These are phyloP conservation scores for Blastobotrys parvus DNA, from an alignment of 805 yeast genomes.

Conservation along the genomic window DNA sequence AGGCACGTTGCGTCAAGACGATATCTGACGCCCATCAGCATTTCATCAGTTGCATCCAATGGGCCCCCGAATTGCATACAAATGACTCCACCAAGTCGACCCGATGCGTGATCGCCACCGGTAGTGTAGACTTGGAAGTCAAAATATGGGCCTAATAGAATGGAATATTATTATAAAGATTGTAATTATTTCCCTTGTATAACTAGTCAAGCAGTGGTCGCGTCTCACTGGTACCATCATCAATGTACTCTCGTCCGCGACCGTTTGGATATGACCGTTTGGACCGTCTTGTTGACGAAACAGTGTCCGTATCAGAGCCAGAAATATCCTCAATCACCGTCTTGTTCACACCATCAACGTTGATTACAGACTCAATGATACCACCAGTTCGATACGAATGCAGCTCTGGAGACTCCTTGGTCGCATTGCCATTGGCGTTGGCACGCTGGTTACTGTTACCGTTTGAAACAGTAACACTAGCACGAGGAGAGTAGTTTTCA, in stretches of 20 bases:
- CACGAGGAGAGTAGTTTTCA: background rate
- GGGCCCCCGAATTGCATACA: slow-evolving; percentile 20
- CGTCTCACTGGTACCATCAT: background rate
- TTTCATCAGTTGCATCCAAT: slow-evolving; percentile 53
- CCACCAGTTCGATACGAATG: slow-evolving; percentile 41
- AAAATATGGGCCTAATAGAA: slow-evolving; percentile 47
- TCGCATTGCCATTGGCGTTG: background rate
- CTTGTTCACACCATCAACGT: slow-evolving; percentile 75
- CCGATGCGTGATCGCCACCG: slow-evolving; percentile 58
- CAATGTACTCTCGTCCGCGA: no score
- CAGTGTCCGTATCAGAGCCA: slow-evolving; percentile 3
- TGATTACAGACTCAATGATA: slow-evolving; percentile 74
- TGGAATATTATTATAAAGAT: no score
- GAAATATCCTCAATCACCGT: slow-evolving; percentile 62
- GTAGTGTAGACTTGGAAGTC: slow-evolving; percentile 50
- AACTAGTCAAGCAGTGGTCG: background rate
- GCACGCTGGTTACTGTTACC: no score
- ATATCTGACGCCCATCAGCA: slow-evolving; percentile 61
- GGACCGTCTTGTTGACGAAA: background rate
- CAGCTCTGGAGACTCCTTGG: slow-evolving; percentile 12
- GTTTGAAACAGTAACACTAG: no score
- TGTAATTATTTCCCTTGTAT: no score
- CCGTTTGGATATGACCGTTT: background rate
- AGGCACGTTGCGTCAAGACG: slow-evolving; percentile 39
- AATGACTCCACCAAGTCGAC: slow-evolving; percentile 28